phyloP scores from a whole-genome alignment of 306 rosid genomes.

The Fragaria iinumae region DNA sequence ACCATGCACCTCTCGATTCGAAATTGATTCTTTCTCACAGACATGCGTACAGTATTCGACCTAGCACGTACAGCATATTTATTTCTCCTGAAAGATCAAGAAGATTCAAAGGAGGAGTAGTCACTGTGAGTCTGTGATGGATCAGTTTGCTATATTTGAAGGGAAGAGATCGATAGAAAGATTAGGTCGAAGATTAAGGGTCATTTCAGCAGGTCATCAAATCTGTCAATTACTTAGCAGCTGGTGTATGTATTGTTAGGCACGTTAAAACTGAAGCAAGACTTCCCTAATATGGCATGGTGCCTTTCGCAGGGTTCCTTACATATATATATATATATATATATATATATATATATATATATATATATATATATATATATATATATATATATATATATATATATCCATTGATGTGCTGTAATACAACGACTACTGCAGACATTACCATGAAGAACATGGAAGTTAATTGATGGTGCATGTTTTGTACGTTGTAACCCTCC shows the following conservation, averaged over 20 bases:
- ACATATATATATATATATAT: too few species aligned
- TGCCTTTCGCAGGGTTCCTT: neutral
- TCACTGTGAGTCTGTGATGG: neutral
- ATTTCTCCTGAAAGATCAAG: neutral
- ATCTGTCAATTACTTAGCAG: constrained; percentile 8
- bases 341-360: too few species aligned
- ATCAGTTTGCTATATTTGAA: neutral
- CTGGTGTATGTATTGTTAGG: neutral
- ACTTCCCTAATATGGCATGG: constrained; percentile 27
- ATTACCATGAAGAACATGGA: neutral
- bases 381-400: too few species aligned
- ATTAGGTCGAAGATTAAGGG: neutral
- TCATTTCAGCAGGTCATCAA: constrained; percentile 29
- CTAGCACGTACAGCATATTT: neutral
- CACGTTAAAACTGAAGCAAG: constrained; percentile 18
- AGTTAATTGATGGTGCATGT: neutral
- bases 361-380: too few species aligned
- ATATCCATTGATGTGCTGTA: neutral
- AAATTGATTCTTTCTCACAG: neutral
- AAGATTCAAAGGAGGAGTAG: neutral
- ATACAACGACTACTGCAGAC: neutral
- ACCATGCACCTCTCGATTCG: neutral
- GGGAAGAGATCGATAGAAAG: neutral
- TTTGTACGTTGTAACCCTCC: neutral
- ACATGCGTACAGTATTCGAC: neutral